A percentile compares a stretch with the other conserved stretches of the same genome.
Evolutionary conservation across 2,329 filamentous ascomycete genomes (phyloP).

Genomic region (Aspergillus udagawae): DNA sequence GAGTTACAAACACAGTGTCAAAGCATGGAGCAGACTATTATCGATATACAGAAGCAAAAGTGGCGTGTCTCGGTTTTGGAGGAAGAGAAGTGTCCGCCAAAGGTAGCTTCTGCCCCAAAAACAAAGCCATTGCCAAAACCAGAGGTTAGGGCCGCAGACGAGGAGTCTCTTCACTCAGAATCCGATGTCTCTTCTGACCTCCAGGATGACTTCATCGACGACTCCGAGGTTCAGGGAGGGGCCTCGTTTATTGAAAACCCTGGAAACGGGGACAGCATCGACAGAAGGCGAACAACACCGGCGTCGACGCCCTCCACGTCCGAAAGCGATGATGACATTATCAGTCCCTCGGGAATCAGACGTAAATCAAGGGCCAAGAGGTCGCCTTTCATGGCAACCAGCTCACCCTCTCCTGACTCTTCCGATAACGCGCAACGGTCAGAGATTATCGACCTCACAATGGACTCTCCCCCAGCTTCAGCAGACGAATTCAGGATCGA

Average conservation of each 20-base stretch:
- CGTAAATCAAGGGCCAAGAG: conserved; percentile 10
- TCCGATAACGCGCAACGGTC: neutral
- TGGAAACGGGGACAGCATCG: neutral
- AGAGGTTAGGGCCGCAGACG: conserved; percentile 17
- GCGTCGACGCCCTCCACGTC: conserved; percentile 9
- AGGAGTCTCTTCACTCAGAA: conserved; percentile 33
- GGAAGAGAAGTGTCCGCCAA: conserved; percentile 27
- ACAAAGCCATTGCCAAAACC: conserved; percentile 4
- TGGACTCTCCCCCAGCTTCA: conserved; percentile 5
- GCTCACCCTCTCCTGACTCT: neutral
- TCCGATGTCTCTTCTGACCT: conserved; percentile 11
- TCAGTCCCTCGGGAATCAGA: conserved; percentile 16
- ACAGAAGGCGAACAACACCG: neutral
- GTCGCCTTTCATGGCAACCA: conserved; percentile 8
- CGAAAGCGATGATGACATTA: conserved; percentile 22
- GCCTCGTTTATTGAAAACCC: neutral
- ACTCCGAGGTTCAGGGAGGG: conserved; percentile 6
- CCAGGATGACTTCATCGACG: conserved; percentile 30
- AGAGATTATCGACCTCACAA: neutral
- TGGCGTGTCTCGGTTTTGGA: conserved; percentile 46
- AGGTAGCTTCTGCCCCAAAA: conserved; percentile 14
- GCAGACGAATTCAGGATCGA: conserved; percentile 24
- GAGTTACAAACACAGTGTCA: conserved; percentile 55
- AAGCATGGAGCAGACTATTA: conserved; percentile 62
- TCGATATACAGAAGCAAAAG: conserved; percentile 47